These are phyloP conservation scores for Fusarium sp. DNA, from an alignment of 2,329 filamentous ascomycete genomes.

Conservation along the genomic window DNA sequence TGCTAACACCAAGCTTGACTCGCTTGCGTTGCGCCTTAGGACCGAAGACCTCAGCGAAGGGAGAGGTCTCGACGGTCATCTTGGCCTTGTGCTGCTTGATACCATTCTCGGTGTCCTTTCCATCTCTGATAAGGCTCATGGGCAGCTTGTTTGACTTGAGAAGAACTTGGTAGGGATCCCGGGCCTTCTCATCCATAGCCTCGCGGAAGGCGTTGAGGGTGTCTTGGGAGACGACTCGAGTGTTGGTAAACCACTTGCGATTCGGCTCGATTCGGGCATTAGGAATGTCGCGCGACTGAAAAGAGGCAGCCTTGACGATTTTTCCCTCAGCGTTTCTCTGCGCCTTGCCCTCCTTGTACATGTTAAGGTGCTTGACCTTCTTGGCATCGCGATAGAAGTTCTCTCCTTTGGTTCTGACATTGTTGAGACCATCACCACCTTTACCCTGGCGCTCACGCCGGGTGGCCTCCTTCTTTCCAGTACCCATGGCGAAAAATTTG, in stretches of 20 bases:
- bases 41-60: slow-evolving; percentile 90
- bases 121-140: slow-evolving; percentile 91
- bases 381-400: slow-evolving; percentile 95
- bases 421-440: slow-evolving; percentile 85
- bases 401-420: slow-evolving; percentile 94
- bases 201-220: slow-evolving; percentile 87
- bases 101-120: slow-evolving; percentile 76
- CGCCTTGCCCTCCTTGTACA: slow-evolving; percentile 88
- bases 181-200: slow-evolving; percentile 89
- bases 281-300: slow-evolving; percentile 84
- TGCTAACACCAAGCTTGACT: slow-evolving; percentile 87
- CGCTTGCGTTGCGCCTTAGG: slow-evolving; percentile 93
- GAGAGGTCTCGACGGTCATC: slow-evolving; percentile 88
- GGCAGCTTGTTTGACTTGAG: slow-evolving; percentile 97
- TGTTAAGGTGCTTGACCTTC: slow-evolving; percentile 88
- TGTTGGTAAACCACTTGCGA: slow-evolving; percentile 98
- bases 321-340: slow-evolving; percentile 85
- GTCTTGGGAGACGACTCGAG: slow-evolving; percentile 88
- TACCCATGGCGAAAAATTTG: slow-evolving; percentile 73
- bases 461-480: slow-evolving; percentile 88
- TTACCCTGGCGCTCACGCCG: slow-evolving; percentile 89
- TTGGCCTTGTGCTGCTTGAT: slow-evolving; percentile 94
- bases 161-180: slow-evolving; percentile 93
- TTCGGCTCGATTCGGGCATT: slow-evolving; percentile 93
- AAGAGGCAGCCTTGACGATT: slow-evolving; percentile 85